Conservation (phyloP, 768 basidiomycete genomes). For the Austroboletus eburneus region DNA sequence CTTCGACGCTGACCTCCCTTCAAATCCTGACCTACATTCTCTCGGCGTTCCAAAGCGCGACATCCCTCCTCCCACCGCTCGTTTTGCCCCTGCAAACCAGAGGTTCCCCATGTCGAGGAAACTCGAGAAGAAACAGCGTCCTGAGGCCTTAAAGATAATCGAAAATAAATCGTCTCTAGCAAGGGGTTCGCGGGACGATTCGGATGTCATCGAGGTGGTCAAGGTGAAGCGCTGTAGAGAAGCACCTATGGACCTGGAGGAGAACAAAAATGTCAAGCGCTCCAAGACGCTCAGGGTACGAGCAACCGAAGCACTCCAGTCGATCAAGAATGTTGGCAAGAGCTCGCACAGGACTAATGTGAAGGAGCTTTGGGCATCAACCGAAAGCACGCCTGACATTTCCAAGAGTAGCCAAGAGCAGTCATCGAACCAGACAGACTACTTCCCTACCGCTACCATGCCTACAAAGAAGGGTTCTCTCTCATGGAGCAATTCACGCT, state of each 20-base stretch:
- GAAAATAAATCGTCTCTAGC: constrained; percentile 15
- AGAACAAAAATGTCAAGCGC: constrained; percentile 25
- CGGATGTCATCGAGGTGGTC: constrained; percentile 56
- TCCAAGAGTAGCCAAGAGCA: constrained; percentile 28
- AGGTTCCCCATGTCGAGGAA: constrained; percentile 14
- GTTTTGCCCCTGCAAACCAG: constrained; percentile 6
- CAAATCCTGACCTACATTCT: constrained; percentile 25
- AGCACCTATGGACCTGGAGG: constrained; percentile 18
- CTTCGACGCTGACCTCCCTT: constrained; percentile 45
- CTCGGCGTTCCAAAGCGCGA: constrained; percentile 12
- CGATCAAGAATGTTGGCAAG: constrained; percentile 43
- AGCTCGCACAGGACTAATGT: constrained; percentile 34
- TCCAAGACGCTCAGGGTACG: constrained; percentile 43
- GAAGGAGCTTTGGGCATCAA: constrained; percentile 36
- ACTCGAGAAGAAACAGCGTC: constrained; percentile 30
- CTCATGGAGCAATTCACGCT: constrained; percentile 27
- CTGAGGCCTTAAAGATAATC: constrained; percentile 23
- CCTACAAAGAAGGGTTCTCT: constrained; percentile 25
- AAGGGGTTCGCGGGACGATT: constrained; percentile 40
- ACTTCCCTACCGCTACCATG: constrained; percentile 10
- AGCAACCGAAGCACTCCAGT: constrained; percentile 45
- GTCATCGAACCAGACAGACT: constrained; percentile 9
- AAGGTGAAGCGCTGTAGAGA: constrained; percentile 45
- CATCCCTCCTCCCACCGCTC: background rate
- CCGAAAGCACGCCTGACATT: constrained; percentile 23